Conservation (phyloP, 306 rosid species). For the Casuarina equisetifolia region DNA sequence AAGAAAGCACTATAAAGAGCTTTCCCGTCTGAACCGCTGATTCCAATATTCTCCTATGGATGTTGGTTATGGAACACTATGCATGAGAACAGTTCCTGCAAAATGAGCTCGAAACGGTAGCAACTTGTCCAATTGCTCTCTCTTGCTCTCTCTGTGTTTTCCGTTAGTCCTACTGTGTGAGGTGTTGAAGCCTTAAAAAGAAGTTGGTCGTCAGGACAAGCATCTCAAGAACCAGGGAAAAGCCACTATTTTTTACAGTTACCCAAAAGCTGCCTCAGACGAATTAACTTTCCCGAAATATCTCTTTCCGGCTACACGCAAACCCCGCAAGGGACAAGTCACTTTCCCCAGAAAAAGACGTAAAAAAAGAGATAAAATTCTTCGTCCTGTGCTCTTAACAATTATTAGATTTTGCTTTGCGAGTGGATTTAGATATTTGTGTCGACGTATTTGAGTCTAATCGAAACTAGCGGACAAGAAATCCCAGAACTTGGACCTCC, state of each 20-base stretch:
- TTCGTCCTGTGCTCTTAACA: not conserved
- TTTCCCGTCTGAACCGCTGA: not conserved
- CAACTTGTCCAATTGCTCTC: not conserved
- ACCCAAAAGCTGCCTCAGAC: not conserved
- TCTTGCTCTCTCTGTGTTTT: not conserved
- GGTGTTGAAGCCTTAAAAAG: not conserved
- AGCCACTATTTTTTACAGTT: not conserved
- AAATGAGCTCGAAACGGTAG: not conserved
- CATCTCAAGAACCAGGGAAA: not conserved
- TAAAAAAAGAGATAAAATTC: no score
- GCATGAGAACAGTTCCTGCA: no score
- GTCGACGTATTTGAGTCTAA: not conserved
- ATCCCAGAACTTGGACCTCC: constrained; percentile 45
- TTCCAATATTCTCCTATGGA: not conserved
- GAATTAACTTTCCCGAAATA: not conserved
- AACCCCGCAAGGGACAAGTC: not conserved
- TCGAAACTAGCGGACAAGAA: not conserved
- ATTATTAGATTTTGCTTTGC: not conserved
- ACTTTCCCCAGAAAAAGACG: not conserved
- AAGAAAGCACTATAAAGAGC: not conserved
- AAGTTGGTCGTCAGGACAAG: not conserved
- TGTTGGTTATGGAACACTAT: no score
- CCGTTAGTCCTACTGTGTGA: not conserved
- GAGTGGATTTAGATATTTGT: not conserved
- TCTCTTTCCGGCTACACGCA: not conserved